Base-by-base conservation (phyloP, 2,329 filamentous ascomycete genomes). In the Colletotrichum noveboracense region DNA sequence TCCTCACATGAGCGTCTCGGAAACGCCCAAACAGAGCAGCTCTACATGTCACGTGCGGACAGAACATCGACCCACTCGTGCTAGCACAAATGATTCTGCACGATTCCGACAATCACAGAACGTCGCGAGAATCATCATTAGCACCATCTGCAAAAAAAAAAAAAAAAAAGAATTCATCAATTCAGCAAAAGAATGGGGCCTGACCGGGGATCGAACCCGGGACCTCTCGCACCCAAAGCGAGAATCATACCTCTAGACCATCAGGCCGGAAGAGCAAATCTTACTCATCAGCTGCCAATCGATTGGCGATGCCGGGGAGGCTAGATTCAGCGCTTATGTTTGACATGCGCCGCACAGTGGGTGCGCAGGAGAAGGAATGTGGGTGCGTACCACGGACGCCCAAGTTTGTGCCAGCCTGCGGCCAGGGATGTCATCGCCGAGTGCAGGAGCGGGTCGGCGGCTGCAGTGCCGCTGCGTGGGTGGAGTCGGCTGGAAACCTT, bases 201-300 rank as follows among this genome's bases (percentile, higher is more conserved):
- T 76, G 78, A 79, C 79, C 80, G 80, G 78, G 81, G 78, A 80
- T 83, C 80, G 81, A 83, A 83, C 81, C 78, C 81, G 80, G 80
- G 81, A 81, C 81, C 81, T 82, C 81, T 82, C 80, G 79, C 81
- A 82, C 81, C 81, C 81, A 82, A 82, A 82, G 80, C 80, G 79
- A 81, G 81, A 82, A 82, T 82, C 81, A 82, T 82, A 82, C 81
- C 80, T 79, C 81, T 82, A 82, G 81, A 82, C 81, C 81, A 82
- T 79, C 78, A 75, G 78, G 77, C 79, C 80, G 24, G 21, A 16
- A 56, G 34, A 18, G 38, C 14, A 43, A 9, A 21, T 30, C n/a
- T 36, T 43, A 43, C 38, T 36, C 16, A 38, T 48, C 52, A 56
- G 34, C 43, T 55, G n/a, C 43, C 32, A 66, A 13, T 52, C 28